Percentiles rank a stretch among this genome's conserved stretches.
phyloP scores from a whole-genome alignment of 352 stramenopile genomes.

The Pythium inflatum region DNA sequence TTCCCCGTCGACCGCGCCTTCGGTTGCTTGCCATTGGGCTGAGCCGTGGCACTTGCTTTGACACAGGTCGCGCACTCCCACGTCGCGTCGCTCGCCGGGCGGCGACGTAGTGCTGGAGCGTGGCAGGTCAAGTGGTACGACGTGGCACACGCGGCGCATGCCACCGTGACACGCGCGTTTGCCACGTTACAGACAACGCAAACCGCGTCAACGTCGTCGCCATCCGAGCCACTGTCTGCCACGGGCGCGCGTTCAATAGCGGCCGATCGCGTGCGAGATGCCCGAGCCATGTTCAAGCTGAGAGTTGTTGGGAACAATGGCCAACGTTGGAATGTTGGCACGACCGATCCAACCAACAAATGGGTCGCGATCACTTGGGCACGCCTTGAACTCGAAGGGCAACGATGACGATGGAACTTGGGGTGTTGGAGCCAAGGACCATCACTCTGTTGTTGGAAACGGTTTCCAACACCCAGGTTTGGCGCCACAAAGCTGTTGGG shows the following conservation, averaged over 20 bases:
- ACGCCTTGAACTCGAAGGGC: too few relatives aligned
- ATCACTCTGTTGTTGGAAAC: slow-evolving; percentile 20
- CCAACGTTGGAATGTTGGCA: neutral
- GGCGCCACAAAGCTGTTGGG: too few relatives aligned
- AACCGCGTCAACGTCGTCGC: slow-evolving; percentile 3
- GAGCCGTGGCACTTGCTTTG: too few relatives aligned
- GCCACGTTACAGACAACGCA: slow-evolving; percentile 50
- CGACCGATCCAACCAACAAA: neutral
- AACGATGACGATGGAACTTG: slow-evolving; percentile 17
- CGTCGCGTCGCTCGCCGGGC: slow-evolving; percentile 37
- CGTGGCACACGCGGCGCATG: slow-evolving; percentile 44
- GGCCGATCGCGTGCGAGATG: neutral
- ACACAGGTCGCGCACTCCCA: slow-evolving; percentile 56
- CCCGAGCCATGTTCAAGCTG: neutral
- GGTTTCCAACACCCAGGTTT: slow-evolving; percentile 5
- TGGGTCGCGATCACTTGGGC: neutral
- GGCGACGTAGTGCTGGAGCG: slow-evolving; percentile 52
- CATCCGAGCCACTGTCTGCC: slow-evolving; percentile 1
- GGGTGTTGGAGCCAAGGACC: slow-evolving; percentile 3
- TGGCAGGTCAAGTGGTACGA: slow-evolving; percentile 64
- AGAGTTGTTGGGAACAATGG: neutral
- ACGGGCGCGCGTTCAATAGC: neutral
- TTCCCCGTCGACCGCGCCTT: neutral
- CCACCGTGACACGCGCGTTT: slow-evolving; percentile 50
- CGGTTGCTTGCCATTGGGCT: neutral